Evolutionary conservation across 768 basidiomycete genomes (phyloP).

Genomic region (Podaxis sp.): DNA sequence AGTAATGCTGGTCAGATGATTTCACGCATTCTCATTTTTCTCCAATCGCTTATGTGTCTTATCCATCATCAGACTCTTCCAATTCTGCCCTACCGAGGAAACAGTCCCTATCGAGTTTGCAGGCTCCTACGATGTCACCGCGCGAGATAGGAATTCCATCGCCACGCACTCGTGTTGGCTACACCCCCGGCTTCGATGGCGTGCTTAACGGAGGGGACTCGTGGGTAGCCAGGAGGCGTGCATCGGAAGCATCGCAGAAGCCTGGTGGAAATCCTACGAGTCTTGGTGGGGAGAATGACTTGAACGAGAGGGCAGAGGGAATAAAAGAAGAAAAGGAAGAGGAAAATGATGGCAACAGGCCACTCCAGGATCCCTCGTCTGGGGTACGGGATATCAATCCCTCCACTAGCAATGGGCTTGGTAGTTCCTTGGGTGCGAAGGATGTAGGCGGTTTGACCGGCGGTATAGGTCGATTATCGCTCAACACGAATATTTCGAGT

Average conservation of each 20-base stretch:
- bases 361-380: slow-evolving; percentile 16
- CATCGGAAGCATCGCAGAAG: slow-evolving; percentile 57
- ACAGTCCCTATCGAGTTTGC: slow-evolving; percentile 64
- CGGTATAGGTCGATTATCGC: slow-evolving; percentile 9
- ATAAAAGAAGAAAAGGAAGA: slow-evolving; percentile 66
- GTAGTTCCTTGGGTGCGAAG: background rate
- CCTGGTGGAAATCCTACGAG: slow-evolving; percentile 29
- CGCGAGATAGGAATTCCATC: slow-evolving; percentile 63
- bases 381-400: background rate
- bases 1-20: slow-evolving; percentile 54
- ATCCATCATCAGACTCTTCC: slow-evolving; percentile 50
- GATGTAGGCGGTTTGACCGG: slow-evolving; percentile 5
- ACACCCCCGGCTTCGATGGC: slow-evolving; percentile 69
- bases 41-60: slow-evolving; percentile 20
- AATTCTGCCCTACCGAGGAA: slow-evolving; percentile 60
- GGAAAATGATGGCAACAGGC: slow-evolving; percentile 20
- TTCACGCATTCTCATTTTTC: slow-evolving; percentile 12
- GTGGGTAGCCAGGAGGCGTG: slow-evolving; percentile 64
- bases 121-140: slow-evolving; percentile 52
- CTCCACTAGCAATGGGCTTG: slow-evolving; percentile 1
- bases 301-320: slow-evolving; percentile 42
- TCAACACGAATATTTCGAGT: slow-evolving; percentile 11
- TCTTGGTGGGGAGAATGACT: slow-evolving; percentile 40
- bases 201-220: slow-evolving; percentile 66
- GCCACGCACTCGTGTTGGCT: slow-evolving; percentile 64